phyloP scores from a whole-genome alignment of 768 basidiomycete genomes.

The Boletus subcaerulescens region DNA sequence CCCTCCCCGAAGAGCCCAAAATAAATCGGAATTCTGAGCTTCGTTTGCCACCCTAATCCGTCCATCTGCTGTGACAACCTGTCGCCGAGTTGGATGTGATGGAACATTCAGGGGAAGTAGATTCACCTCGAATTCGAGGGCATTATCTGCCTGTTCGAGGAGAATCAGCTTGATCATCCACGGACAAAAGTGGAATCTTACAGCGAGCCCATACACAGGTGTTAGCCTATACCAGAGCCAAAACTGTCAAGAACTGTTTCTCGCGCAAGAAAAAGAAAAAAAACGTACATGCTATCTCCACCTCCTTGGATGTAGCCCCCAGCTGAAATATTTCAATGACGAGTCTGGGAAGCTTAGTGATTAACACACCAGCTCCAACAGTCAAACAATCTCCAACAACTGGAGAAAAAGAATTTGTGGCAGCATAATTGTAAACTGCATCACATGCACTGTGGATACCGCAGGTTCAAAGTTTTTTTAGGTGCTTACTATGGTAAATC shows the following conservation, averaged over 20 bases:
- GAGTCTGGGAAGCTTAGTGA: not conserved
- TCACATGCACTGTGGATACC: not conserved
- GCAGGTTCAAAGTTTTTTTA: not conserved
- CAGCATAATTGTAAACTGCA: constrained; percentile 18
- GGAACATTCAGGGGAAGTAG: not conserved
- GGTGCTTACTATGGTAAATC: constrained; percentile 8
- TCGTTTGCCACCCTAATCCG: not conserved
- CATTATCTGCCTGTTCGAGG: constrained; percentile 40
- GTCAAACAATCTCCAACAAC: constrained; percentile 21
- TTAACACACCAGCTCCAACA: constrained; percentile 15
- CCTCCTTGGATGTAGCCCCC: constrained; percentile 52
- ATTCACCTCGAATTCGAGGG: constrained; percentile 40
- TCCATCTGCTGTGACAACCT: not conserved
- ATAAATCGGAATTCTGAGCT: not conserved
- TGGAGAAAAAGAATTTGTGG: constrained; percentile 8
- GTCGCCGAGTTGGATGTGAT: not conserved
- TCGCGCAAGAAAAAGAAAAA: not conserved
- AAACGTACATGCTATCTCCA: constrained; percentile 37
- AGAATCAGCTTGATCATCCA: not conserved
- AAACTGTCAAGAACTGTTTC: not conserved
- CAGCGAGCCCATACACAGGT: constrained; percentile 43
- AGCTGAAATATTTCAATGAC: constrained; percentile 18
- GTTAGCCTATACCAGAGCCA: constrained; percentile 23
- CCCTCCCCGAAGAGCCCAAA: not conserved
- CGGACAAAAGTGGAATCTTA: not conserved